A percentile compares a stretch with the other conserved stretches of the same genome.
phyloP scores from a whole-genome alignment of 2,329 filamentous ascomycete species.

The Fusarium sp. region DNA sequence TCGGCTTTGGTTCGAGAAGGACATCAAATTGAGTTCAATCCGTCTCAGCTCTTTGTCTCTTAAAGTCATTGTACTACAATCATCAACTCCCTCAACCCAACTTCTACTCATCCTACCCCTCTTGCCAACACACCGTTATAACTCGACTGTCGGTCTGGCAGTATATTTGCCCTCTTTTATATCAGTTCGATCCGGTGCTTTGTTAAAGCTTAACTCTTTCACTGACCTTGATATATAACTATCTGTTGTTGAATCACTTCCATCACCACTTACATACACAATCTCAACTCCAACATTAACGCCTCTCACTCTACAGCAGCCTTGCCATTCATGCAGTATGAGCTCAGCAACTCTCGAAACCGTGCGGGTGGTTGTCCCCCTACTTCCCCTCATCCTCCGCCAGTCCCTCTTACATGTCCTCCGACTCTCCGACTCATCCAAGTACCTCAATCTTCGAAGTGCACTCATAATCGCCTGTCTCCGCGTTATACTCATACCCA shows the following conservation, averaged over 20 bases:
- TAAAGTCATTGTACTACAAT: slow-evolving; percentile 22
- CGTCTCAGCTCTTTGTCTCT: slow-evolving; percentile 20
- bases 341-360: slow-evolving; percentile 34
- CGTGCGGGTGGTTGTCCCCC: slow-evolving; percentile 59
- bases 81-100: slow-evolving; percentile 3
- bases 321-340: slow-evolving; percentile 11
- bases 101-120: slow-evolving; percentile 7
- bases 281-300: slow-evolving; percentile 1
- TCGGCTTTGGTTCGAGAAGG: slow-evolving; percentile 15
- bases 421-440: slow-evolving; percentile 75
- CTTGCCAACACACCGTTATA: slow-evolving; percentile 9
- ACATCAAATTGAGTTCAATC: slow-evolving; percentile 2
- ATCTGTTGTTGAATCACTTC: slow-evolving; percentile 16
- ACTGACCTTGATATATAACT: background rate
- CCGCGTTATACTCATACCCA: slow-evolving; percentile 70
- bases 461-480: slow-evolving; percentile 79
- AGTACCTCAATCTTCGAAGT: slow-evolving; percentile 83
- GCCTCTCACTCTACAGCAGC: background rate
- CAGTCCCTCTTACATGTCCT: slow-evolving; percentile 74
- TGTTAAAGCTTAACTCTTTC: background rate
- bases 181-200: background rate
- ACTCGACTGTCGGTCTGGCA: background rate
- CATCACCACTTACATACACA: slow-evolving; percentile 16
- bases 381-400: slow-evolving; percentile 72
- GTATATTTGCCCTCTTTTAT: background rate